Base-by-base conservation (phyloP, 768 basidiomycete genomes). In the Calocybe gangraenosa region DNA sequence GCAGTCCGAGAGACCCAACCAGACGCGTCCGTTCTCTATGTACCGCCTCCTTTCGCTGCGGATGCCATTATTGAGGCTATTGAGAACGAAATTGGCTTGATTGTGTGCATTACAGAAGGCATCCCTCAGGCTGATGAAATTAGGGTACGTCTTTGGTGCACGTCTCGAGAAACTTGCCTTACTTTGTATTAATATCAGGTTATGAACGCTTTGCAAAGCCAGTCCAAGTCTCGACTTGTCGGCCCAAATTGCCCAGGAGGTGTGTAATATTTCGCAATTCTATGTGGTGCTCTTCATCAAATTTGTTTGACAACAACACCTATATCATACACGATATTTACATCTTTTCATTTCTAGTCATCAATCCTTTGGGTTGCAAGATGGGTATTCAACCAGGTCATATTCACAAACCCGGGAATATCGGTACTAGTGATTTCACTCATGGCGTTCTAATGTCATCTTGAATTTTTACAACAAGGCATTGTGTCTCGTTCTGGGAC, bases 371-470 rank as follows among this genome's bases (percentile, higher is more conserved):
- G 32, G 95, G 95, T 17, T 99, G 96, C 76, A 98, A 98, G 75
- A 97, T 99, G 83, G 96, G 96, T 48, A 99, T 99, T 60, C 88
- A 91, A 59, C 96, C 96, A 10, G 96, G 93, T 20, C 92, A 96
- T 63, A 97, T 99, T 57, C 96, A 98, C 73, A 91, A 66, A 55
- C 93, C 95, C 45, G 96, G 96, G 43, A 92, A 89, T 56, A 95
- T 99, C 56, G 95, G 94, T 89, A 56, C 78, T 61, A n/a, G n/a
- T 2, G 23, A n/a, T 35, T 18, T n/a, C 14, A 35, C 7, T n/a
- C 17, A 5, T 35, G 17, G 34, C 34, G 33, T 15, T 42, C 3
- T 5, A 11, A 18, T 19, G n/a, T 21, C n/a, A 10, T 18, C 34
- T 35, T 20, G 28, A 43, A 17, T 38, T 30, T 40, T n/a, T 33